Conservation (phyloP, 31 red algal genomes). For the Porphyra umbilicalis region DNA sequence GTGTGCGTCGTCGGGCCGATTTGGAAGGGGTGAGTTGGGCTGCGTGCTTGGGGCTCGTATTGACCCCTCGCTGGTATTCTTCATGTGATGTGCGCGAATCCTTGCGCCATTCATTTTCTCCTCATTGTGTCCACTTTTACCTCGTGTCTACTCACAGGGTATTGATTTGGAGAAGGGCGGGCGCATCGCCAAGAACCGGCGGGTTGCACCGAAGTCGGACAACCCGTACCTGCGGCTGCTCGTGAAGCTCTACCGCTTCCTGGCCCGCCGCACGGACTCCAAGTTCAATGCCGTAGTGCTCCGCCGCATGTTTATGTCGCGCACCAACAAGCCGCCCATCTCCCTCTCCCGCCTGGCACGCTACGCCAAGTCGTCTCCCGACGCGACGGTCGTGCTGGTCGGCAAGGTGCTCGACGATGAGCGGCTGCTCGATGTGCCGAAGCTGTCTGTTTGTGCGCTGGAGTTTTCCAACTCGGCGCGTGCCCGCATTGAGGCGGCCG, state of each 20-base stretch:
- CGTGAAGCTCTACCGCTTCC: slow-evolving; percentile 89
- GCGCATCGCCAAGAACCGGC: slow-evolving; percentile 69
- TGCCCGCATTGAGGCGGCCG: slow-evolving; percentile 85
- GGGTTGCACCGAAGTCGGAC: slow-evolving; percentile 71
- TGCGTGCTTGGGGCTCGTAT: too few relatives aligned
- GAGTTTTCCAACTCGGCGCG: slow-evolving; percentile 82
- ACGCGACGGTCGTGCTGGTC: slow-evolving; percentile 81
- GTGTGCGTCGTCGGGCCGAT: too few relatives aligned
- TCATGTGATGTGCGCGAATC: too few relatives aligned
- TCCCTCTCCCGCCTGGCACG: slow-evolving; percentile 57
- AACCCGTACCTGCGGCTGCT: slow-evolving; percentile 91
- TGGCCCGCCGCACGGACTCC: slow-evolving; percentile 88
- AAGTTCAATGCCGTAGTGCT: slow-evolving; percentile 85
- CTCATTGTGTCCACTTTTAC: too few relatives aligned
- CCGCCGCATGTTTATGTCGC: slow-evolving; percentile 90
- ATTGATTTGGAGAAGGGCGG: slow-evolving; percentile 98
- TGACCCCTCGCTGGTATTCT: too few relatives aligned
- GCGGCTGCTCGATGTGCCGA: slow-evolving; percentile 77
- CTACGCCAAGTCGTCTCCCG: slow-evolving; percentile 28
- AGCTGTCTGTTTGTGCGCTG: slow-evolving; percentile 83
- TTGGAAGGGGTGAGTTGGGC: too few relatives aligned
- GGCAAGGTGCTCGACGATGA: slow-evolving; percentile 97
- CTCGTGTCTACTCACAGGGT: slow-evolving; percentile 53
- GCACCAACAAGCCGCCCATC: slow-evolving; percentile 88
- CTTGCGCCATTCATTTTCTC: too few relatives aligned